Evolutionary conservation across 345 rosid genomes (phyloP), one percentile per base, ranked within the genome.

Genomic region (Eucalyptus tenuipes): DNA sequence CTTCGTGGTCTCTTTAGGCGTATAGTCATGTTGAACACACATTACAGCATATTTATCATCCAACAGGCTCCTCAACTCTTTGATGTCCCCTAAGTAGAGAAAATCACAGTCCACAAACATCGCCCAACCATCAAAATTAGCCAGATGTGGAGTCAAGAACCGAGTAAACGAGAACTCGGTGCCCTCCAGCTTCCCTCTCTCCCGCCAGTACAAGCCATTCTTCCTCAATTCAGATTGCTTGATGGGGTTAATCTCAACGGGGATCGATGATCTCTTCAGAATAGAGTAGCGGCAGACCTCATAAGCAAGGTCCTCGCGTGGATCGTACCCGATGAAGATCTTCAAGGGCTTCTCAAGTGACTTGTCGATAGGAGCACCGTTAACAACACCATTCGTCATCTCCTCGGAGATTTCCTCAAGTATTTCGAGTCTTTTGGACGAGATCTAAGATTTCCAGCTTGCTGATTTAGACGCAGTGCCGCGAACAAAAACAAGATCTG

Each of bases 101-200:
- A 98, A 97, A 88, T 97, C 99, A 31, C 98, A 98, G 88, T 98
- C 99, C 42, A 98, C 97, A 90, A 98, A 98, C 99, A 98, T 92
- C 3, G 99, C 99, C 99, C 99, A 98, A 4, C 98, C 99, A 42
- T 98, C 92, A 86, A 90, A 97, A 79, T 93, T 89, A 0, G 99
- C 97, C 88, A 98, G 66, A 88, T 94, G 90, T 2, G 99, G 99
- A 49, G 99, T 98, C 90, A 98, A 90, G 95, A 98, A 98, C 86
- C 99, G 95, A 57, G 94, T 64, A 55, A 98, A 98, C 3, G 99
- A 98, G 95, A 98, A 98, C 95, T 98, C 98, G 2, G 99, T 98
- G 95, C 99, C 97, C 97, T 98, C 99, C 9, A 97, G 91, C 86
- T 92, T 88, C 88, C 95, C 95, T 86, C 97, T 91, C 87, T 96